Evolutionary conservation across 345 rosid genomes (phyloP), one percentile per base, ranked within the genome.

Genomic region (Gossypium turneri): DNA sequence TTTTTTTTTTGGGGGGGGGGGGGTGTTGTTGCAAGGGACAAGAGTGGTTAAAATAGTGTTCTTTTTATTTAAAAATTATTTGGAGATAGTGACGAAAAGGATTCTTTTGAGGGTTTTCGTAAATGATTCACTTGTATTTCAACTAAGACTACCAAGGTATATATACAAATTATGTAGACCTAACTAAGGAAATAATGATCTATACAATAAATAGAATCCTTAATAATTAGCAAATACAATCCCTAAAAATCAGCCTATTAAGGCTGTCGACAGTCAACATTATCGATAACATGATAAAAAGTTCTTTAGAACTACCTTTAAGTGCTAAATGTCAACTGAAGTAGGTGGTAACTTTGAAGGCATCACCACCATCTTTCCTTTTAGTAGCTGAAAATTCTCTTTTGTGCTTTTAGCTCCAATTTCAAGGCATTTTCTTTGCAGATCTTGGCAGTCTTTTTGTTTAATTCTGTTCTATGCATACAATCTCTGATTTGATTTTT

Each of bases 371-470:
- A 6, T 45, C 70, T 45, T 44, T 66, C n/a, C 17, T 45, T 34
- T 7, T 66, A 45, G 53, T 66, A 12, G 70, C 41, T 5, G 7
- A 59, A 59, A 1, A 3, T 25, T 59, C 15, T 25, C 41, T 25
- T 29, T 1, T 16, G 12, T 45, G 55, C 71, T 22, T 66, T 67
- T 45, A 22, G 53, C 70, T 44, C n/a, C 70, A 65, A 65, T 44
- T 41, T 19, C 51, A 20, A 66, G 53, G 34, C 53, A 67, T 67
- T 67, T 67, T 67, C 71, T 45, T 22, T 6, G 71, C 51, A 45
- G 29, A 67, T 34, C 55, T 67, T 67, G 41, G 19, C 12, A 17
- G 55, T 45, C 38, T 7, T n/a, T 45, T 22, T 45, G n/a, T 20
- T 47, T 47, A 12, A 57, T 7, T 22, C 34, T 45, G 6, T 67